phyloP scores from a whole-genome alignment of 306 rosid species.

The Cucumis melo region DNA sequence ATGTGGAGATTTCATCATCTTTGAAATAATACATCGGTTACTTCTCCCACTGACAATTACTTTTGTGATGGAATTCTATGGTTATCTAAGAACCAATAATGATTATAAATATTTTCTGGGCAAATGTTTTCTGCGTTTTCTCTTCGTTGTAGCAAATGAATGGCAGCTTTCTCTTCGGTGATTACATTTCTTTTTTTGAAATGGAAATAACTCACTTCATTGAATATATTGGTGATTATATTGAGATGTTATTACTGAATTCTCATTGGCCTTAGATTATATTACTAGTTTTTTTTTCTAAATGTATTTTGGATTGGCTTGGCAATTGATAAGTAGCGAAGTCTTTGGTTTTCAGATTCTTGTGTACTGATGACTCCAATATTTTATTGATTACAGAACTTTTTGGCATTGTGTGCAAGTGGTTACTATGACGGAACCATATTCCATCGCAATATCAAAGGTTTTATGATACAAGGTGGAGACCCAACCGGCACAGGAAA shows the following conservation, averaged over 20 bases:
- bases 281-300: too few species aligned
- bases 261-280: not conserved
- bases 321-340: not conserved
- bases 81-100: too few species aligned
- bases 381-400: conserved; percentile 39
- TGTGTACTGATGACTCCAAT: conserved; percentile 1
- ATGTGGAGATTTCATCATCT: too few species aligned
- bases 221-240: not conserved
- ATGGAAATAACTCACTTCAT: too few species aligned
- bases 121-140: not conserved
- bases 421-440: conserved; percentile 90
- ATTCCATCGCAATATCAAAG: conserved; percentile 91
- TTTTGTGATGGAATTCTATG: too few species aligned
- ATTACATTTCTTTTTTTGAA: not conserved
- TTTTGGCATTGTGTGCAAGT: conserved; percentile 67
- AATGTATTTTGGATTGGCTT: not conserved
- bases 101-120: not conserved
- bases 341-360: not conserved
- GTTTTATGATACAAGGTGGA: conserved; percentile 99
- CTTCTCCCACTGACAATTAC: too few species aligned
- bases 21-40: too few species aligned
- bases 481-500: conserved; percentile 97
- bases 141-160: not conserved
- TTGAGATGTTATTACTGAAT: not conserved
- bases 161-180: not conserved